These are phyloP conservation scores for Backusella psychrophila DNA, from an alignment of 192 early-diverging fungal species.

Conservation along the genomic window DNA sequence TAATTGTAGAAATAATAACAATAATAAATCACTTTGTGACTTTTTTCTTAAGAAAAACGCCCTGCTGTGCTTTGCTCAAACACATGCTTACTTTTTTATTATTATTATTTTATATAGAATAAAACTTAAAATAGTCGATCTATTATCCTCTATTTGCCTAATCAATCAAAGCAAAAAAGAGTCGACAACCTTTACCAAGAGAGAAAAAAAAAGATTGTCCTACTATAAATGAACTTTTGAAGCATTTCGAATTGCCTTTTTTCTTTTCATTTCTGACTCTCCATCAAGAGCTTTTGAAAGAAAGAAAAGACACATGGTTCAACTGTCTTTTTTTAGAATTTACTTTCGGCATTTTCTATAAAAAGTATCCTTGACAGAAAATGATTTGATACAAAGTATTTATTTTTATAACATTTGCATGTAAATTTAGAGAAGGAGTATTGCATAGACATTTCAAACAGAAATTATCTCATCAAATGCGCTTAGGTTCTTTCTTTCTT, in stretches of 20 bases:
- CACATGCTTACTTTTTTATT: too few species aligned
- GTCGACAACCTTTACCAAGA: not conserved
- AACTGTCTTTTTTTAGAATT: not conserved
- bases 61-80: too few species aligned
- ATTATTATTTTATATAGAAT: not conserved
- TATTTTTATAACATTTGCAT: not conserved
- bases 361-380: not conserved
- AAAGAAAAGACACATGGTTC: not conserved
- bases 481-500: too few species aligned
- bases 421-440: too few species aligned
- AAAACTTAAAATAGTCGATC: not conserved
- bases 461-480: too few species aligned
- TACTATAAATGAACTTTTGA: not conserved
- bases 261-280: not conserved
- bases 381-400: not conserved
- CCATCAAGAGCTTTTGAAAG: not conserved
- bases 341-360: not conserved
- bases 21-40: too few species aligned
- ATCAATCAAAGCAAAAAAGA: not conserved
- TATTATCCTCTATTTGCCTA: not conserved
- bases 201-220: not conserved
- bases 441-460: too few species aligned
- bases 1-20: too few species aligned
- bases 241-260: slow-evolving; percentile 1
- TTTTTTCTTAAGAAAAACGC: too few species aligned